Conservation (phyloP, 225 moss, liverwort and hornwort species). For the Sphagnum contortum region DNA sequence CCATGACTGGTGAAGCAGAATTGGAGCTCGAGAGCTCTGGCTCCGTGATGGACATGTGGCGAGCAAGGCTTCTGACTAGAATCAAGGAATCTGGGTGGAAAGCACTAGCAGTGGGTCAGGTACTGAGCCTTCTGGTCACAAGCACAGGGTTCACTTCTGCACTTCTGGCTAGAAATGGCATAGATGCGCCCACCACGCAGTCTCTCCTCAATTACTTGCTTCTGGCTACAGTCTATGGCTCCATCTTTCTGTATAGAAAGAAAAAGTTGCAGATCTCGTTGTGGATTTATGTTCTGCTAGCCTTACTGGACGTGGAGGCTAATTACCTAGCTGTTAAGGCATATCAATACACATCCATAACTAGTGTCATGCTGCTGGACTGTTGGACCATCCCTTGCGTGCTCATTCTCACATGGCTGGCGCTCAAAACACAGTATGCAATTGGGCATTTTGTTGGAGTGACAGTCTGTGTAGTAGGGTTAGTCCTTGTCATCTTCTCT, state of each 20-base stretch:
- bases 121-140: slow-evolving; percentile 33
- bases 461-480: slow-evolving; percentile 26
- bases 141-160: slow-evolving; percentile 34
- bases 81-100: background rate
- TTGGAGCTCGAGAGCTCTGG: too few species aligned
- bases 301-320: slow-evolving; percentile 42
- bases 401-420: slow-evolving; percentile 28
- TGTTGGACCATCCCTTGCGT: slow-evolving; percentile 47
- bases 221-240: slow-evolving; percentile 24
- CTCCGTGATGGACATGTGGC: too few species aligned
- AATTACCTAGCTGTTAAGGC: slow-evolving; percentile 39
- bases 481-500: slow-evolving; percentile 36
- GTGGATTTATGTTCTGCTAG: slow-evolving; percentile 34
- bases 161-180: slow-evolving; percentile 25
- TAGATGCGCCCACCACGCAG: slow-evolving; percentile 36
- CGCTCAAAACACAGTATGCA: slow-evolving; percentile 30
- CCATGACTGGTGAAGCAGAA: too few species aligned
- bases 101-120: slow-evolving; percentile 28
- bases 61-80: too few species aligned
- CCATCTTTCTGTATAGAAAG: slow-evolving; percentile 11
- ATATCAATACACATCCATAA: slow-evolving; percentile 44
- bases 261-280: background rate
- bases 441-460: slow-evolving; percentile 35
- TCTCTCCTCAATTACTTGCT: slow-evolving; percentile 30
- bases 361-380: slow-evolving; percentile 53